Evolutionary conservation across 352 stramenopile genomes (phyloP).

Genomic region (Phytophthora multivora): DNA sequence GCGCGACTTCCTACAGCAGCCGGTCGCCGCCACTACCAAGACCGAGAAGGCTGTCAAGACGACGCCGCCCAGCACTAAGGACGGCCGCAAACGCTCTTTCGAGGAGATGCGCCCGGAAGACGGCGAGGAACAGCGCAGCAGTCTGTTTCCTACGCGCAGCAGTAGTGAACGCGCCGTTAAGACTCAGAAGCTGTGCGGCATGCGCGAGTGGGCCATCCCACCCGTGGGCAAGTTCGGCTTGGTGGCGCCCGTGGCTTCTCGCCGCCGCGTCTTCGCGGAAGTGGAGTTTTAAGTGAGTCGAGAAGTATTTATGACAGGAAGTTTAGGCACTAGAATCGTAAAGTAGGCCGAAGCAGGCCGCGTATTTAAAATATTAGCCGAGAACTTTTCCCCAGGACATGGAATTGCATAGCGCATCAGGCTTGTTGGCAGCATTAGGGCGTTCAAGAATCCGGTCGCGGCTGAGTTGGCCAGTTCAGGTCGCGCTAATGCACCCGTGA

Average conservation of each 20-base stretch:
- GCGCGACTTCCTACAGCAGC: conserved; percentile 74
- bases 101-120: conserved; percentile 58
- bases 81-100: conserved; percentile 58
- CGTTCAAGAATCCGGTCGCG: not conserved
- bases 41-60: conserved; percentile 20
- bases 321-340: conserved; percentile 27
- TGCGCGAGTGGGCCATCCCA: conserved; percentile 50
- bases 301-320: conserved; percentile 32
- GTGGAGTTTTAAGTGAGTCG: conserved; percentile 61
- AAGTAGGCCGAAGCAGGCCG: conserved; percentile 24
- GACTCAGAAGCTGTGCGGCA: conserved; percentile 63
- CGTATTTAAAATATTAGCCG: conserved; percentile 42
- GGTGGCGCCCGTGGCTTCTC: conserved; percentile 44
- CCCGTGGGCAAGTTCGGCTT: conserved; percentile 48
- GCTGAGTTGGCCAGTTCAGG: conserved; percentile 22
- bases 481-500: conserved; percentile 9
- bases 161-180: conserved; percentile 44
- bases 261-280: conserved; percentile 76
- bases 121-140: conserved; percentile 28
- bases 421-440: not conserved
- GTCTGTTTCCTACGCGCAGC: conserved; percentile 42
- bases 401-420: not conserved
- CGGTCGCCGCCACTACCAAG: conserved; percentile 19
- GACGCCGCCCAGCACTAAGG: conserved; percentile 15
- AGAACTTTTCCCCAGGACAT: conserved; percentile 5